phyloP scores from a whole-genome alignment of 768 basidiomycete species.

The Kwoniella dendrophila region DNA sequence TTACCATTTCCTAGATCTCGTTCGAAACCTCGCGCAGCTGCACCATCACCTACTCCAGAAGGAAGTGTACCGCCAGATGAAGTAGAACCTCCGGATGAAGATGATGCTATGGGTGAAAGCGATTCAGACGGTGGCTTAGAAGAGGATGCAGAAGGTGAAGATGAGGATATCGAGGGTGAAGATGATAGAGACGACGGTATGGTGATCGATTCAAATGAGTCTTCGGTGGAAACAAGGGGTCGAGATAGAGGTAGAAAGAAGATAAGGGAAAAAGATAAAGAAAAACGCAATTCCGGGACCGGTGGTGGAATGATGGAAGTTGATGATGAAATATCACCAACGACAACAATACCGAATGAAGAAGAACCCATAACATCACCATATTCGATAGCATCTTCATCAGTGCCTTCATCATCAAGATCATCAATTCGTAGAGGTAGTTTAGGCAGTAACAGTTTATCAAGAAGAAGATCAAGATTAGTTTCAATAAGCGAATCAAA shows the following conservation, averaged over 20 bases:
- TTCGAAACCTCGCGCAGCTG: slow-evolving; percentile 25
- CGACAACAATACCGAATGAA: background rate
- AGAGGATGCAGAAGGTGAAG: slow-evolving; percentile 6
- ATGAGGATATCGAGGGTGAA: slow-evolving; percentile 15
- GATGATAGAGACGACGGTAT: slow-evolving; percentile 10
- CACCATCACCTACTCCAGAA: background rate
- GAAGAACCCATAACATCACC: slow-evolving; percentile 8
- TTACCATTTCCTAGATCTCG: slow-evolving; percentile 41
- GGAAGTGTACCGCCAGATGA: slow-evolving; percentile 2
- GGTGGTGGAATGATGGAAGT: slow-evolving; percentile 19
- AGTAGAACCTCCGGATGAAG: slow-evolving; percentile 16
- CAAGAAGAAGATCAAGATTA: slow-evolving; percentile 16
- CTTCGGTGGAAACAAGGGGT: background rate
- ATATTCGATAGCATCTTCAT: slow-evolving; percentile 31
- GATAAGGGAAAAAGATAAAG: background rate
- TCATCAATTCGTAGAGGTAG: slow-evolving; percentile 26
- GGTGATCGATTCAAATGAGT: background rate
- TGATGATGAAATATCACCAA: slow-evolving; percentile 9
- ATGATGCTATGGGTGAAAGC: slow-evolving; percentile 1
- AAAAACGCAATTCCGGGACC: no score
- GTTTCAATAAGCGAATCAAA: slow-evolving; percentile 25
- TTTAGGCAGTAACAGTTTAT: slow-evolving; percentile 8
- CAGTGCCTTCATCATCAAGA: slow-evolving; percentile 41
- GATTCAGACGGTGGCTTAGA: background rate
- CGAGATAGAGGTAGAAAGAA: slow-evolving; percentile 5